Evolutionary conservation across 2,329 filamentous ascomycete genomes (phyloP), one percentile per base, ranked within the genome.

Genomic region (Sporothrix protearum): DNA sequence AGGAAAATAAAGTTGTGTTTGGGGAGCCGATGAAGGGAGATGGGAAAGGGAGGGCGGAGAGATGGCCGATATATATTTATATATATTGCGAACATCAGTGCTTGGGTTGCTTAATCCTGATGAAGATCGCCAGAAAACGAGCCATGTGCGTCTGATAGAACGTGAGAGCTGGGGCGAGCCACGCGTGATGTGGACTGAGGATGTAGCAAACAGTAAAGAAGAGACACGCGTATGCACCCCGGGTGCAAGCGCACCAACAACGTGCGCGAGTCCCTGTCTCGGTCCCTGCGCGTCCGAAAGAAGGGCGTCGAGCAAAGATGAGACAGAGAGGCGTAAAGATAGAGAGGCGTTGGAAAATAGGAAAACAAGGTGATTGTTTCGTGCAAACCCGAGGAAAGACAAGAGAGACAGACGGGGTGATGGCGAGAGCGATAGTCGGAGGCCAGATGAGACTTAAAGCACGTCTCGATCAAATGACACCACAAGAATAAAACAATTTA

Each of bases 81-180:
- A 42, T 64, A 42, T 45, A 6, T 64, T 64, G 33, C 16, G 57
- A 39, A 61, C 39, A 45, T 63, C 59, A 61, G 33, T 63, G 59
- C 36, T 45, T 22, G 45, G 25, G 39, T n/a, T 19, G 42, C 25
- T 49, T 33, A 49, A 42, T 22, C 63, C 39, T 66, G 63, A 47
- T 47, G 63, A 22, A 36, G 8, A 67, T 47, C 12, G 42, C 63
- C 28, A 30, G 39, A 19, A 47, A 67, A 67, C 63, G 33, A 47
- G 63, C 16, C 42, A 22, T 45, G 59, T 16, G 36, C 59, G 36
- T 45, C 59, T 42, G 45, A 64, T 25, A 64, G 36, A 64, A 45
- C 59, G 36, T 64, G 59, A 28, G 10, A 45, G 36, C n/a, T 42
- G 12, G 59, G 36, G 7, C 59, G n/a, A 7, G 36, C 59, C 36